Evolutionary conservation across 2,329 filamentous ascomycete species (phyloP).

Genomic region (Epicoccum sorghinum): DNA sequence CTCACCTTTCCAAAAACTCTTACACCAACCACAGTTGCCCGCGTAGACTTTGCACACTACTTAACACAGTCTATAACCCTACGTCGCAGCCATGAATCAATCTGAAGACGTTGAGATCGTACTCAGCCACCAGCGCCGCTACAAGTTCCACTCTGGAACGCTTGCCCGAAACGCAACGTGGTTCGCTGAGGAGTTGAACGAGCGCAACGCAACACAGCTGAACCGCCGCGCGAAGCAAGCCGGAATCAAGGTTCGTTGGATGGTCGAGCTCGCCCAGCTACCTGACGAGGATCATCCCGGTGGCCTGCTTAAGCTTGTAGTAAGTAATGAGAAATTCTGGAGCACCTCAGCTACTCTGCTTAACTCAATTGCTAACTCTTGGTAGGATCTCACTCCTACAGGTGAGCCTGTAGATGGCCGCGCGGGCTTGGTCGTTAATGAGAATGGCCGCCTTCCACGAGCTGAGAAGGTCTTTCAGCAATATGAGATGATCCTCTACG

Average conservation of each 20-base stretch:
- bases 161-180: conserved; percentile 41
- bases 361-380: not conserved
- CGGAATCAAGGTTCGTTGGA: conserved; percentile 38
- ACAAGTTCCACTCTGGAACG: conserved; percentile 45
- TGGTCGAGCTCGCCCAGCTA: conserved; percentile 39
- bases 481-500: conserved; percentile 54
- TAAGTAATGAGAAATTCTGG: conserved; percentile 13
- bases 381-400: conserved; percentile 43
- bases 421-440: conserved; percentile 36
- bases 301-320: conserved; percentile 35
- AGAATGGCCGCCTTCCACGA: conserved; percentile 44
- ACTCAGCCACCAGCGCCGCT: conserved; percentile 36
- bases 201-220: conserved; percentile 36
- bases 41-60: too few relatives aligned
- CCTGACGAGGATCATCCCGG: conserved; percentile 26
- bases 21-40: too few relatives aligned
- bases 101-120: conserved; percentile 44
- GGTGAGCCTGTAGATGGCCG: conserved; percentile 34
- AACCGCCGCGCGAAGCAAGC: conserved; percentile 29
- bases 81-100: conserved; percentile 31
- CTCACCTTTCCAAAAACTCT: too few relatives aligned
- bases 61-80: too few relatives aligned
- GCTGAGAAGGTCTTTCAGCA: conserved; percentile 35
- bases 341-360: not conserved
- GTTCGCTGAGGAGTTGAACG: conserved; percentile 39